Percentiles rank a stretch among this genome's conserved stretches.
These are phyloP conservation scores for Coemansia sp. DNA, from an alignment of 192 early-diverging fungal species.

Conservation along the genomic window DNA sequence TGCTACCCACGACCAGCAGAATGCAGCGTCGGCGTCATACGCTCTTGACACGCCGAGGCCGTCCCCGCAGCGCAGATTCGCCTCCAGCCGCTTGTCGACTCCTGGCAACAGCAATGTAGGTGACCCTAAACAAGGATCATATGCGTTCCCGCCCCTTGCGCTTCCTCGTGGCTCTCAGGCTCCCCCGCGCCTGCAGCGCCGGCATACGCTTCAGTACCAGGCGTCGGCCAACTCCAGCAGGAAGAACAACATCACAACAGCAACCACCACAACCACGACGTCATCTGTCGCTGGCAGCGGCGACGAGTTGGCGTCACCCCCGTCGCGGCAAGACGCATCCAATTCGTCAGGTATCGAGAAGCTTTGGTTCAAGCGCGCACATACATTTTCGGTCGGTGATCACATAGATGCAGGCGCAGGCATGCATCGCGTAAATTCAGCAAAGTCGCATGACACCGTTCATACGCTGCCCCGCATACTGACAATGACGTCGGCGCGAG, in stretches of 20 bases:
- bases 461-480: conserved; percentile 26
- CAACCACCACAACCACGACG: not conserved
- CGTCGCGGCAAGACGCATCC: not conserved
- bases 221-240: not conserved
- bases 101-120: not conserved
- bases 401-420: not conserved
- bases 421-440: not conserved
- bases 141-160: not conserved
- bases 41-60: not conserved
- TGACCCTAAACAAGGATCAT: not conserved
- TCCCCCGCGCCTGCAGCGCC: not conserved
- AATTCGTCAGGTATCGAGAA: conserved; percentile 23
- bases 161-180: not conserved
- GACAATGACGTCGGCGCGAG: conserved; percentile 25
- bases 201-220: conserved; percentile 1
- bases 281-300: conserved; percentile 4
- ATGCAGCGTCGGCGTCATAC: not conserved
- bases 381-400: conserved; percentile 26
- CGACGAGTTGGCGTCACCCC: not conserved
- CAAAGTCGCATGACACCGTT: conserved; percentile 10
- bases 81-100: not conserved
- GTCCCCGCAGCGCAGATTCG: not conserved
- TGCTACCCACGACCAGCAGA: not conserved
- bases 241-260: not conserved
- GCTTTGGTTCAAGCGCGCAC: conserved; percentile 29